These are phyloP conservation scores for Endocalyx cinctus DNA, from an alignment of 2,329 filamentous ascomycete species.

Conservation along the genomic window DNA sequence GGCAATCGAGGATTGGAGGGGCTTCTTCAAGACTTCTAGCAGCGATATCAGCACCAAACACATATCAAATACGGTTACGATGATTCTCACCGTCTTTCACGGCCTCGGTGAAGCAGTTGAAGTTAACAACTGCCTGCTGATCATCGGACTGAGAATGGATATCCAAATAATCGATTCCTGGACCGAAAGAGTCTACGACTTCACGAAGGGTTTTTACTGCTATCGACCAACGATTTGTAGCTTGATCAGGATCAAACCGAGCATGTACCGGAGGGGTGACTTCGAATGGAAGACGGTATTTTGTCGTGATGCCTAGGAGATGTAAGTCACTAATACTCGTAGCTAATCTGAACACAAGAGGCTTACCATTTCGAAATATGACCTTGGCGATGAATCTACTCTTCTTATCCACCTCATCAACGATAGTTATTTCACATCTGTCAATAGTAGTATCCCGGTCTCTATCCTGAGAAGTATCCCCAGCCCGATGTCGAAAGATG, in stretches of 20 bases:
- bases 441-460: slow-evolving; percentile 69
- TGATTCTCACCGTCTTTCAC: slow-evolving; percentile 58
- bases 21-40: slow-evolving; percentile 71
- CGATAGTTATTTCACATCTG: slow-evolving; percentile 67
- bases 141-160: slow-evolving; percentile 70
- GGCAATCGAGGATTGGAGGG: slow-evolving; percentile 73
- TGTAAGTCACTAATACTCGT: slow-evolving; percentile 13
- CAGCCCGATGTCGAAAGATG: slow-evolving; percentile 65
- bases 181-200: slow-evolving; percentile 75
- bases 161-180: slow-evolving; percentile 75
- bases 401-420: slow-evolving; percentile 65
- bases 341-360: not conserved
- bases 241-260: slow-evolving; percentile 64
- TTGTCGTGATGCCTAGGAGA: slow-evolving; percentile 63
- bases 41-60: slow-evolving; percentile 10
- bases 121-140: slow-evolving; percentile 67
- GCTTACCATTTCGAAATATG: slow-evolving; percentile 63
- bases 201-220: slow-evolving; percentile 67
- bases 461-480: slow-evolving; percentile 51
- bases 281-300: slow-evolving; percentile 73
- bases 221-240: slow-evolving; percentile 68
- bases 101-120: slow-evolving; percentile 80
- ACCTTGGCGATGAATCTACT: slow-evolving; percentile 73
- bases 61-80: not conserved
- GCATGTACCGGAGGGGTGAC: slow-evolving; percentile 69